A percentile compares a stretch with the other conserved stretches of the same genome.
These are phyloP conservation scores for Cucurbita moschata DNA, from an alignment of 306 rosid genomes.

Conservation along the genomic window DNA sequence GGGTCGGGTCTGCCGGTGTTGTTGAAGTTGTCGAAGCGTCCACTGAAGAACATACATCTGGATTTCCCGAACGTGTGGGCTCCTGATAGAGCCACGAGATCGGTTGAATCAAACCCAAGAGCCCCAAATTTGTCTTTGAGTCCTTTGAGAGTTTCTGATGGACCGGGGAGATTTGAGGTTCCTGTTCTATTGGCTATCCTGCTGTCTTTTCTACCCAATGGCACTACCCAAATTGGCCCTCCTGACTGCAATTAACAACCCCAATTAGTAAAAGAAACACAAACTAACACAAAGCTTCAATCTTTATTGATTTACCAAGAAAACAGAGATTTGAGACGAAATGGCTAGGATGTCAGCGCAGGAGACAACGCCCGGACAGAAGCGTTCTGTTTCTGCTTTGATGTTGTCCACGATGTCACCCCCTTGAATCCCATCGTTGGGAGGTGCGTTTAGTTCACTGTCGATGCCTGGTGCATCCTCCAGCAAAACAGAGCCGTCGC, in stretches of 20 bases:
- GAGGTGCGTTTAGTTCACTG: conserved; percentile 58
- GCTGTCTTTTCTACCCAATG: conserved; percentile 59
- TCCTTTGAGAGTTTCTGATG: conserved; percentile 27
- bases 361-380: conserved; percentile 51
- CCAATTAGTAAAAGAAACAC: neutral
- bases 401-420: conserved; percentile 45
- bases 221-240: conserved; percentile 56
- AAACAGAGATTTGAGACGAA: conserved; percentile 50
- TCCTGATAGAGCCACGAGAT: conserved; percentile 69
- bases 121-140: conserved; percentile 36
- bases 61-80: conserved; percentile 67
- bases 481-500: conserved; percentile 62
- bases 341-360: conserved; percentile 63
- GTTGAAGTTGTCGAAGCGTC: conserved; percentile 42
- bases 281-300: neutral
- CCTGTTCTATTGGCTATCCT: conserved; percentile 48
- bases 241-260: conserved; percentile 16
- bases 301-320: conserved; percentile 21
- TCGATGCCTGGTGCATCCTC: conserved; percentile 40
- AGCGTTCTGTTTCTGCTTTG: conserved; percentile 38
- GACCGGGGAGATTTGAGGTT: conserved; percentile 26
- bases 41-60: conserved; percentile 36
- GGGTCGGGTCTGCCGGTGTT: conserved; percentile 46
- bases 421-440: conserved; percentile 31
- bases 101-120: conserved; percentile 35